Base-by-base conservation (phyloP, 2,329 filamentous ascomycete species). In the Pseudogymnoascus sp. region DNA sequence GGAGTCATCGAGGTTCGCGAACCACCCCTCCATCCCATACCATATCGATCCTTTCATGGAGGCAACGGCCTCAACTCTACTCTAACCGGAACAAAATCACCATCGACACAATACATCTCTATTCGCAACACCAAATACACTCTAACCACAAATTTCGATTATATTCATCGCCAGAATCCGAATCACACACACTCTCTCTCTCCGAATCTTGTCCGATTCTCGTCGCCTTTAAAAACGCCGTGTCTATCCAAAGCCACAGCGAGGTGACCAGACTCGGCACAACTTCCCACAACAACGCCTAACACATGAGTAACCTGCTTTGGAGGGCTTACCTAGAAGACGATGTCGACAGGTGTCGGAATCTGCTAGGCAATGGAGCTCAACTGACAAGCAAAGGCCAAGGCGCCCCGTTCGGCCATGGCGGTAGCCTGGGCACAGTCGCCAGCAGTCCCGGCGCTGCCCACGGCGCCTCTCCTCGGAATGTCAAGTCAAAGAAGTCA, bases 301-400 rank as follows among this genome's bases (percentile, higher is more conserved):
- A 75, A 79, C 86, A 85, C 86, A 94, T 97, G 93, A 97, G 91
- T 88, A 89, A 92, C 81, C 85, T 89, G 84, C 86, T 99, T 77
- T 97, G 93, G 93, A 92, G 92, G 84, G 91, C 85, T 76, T 97
- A 93, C 76, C 89, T 95, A 82, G 89, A 97, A 86, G 90, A 97
- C 84, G 92, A 99, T 86, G 89, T 96, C 86, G 92, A 96, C 76
- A 86, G 81, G 74, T 97, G 99, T 84, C 89, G 90, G 79, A 89
- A 88, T 80, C 84, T 95, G 74, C 84, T 99, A 77, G 81, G 82
- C 73, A 82, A 80, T 69, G 71, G 72, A 71, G 69, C 80, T 66
- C 83, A 84, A 70, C 72, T 78, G 64, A 73, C 79, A 65, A 76
- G 82, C 71, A 85, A 83, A 75, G 84, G 80, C 71, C 77, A 82